Conservation (phyloP, 306 rosid species). For the Pterocarpus santalinus region DNA sequence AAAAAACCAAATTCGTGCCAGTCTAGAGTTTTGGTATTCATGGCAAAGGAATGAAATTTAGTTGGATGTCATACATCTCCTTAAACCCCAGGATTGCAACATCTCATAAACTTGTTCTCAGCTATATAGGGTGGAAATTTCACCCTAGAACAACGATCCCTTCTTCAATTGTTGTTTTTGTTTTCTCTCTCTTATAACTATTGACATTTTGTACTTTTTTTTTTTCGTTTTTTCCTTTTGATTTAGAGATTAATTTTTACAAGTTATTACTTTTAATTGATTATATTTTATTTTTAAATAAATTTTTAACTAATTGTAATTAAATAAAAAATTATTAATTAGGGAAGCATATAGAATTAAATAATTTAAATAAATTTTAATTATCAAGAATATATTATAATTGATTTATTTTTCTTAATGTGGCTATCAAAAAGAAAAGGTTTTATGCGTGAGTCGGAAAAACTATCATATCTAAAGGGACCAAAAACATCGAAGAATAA, state of each 20-base stretch:
- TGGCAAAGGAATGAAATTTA: neutral
- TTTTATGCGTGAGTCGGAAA: no score
- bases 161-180: neutral
- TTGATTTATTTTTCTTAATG: no score
- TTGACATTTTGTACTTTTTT: neutral
- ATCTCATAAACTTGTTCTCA: neutral
- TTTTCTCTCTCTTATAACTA: neutral
- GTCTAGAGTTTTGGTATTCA: neutral
- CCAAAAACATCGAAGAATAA: no score
- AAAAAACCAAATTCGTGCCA: neutral
- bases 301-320: no score
- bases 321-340: no score
- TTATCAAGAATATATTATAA: no score
- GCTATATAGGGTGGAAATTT: neutral
- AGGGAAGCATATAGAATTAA: no score
- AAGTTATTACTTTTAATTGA: no score
- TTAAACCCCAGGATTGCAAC: slow-evolving; percentile 5
- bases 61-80: neutral
- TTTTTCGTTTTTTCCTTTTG: neutral
- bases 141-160: neutral
- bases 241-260: neutral
- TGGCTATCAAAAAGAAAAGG: no score
- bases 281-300: no score
- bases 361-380: no score
- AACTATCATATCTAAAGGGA: no score